Conservation (phyloP, 352 stramenopile species). For the Phytopythium aichiense region DNA sequence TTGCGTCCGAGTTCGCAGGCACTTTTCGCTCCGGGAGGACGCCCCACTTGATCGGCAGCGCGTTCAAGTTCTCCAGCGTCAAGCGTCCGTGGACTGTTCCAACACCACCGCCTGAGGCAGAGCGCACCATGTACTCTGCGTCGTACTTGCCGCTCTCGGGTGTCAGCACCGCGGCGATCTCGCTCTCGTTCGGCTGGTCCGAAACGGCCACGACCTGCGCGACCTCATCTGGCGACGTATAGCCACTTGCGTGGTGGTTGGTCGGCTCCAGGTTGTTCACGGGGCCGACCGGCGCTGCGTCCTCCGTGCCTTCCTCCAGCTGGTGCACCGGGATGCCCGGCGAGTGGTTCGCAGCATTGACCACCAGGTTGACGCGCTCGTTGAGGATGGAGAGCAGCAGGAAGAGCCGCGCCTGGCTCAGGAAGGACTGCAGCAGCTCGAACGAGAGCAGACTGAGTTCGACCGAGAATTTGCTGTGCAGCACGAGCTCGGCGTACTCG, state of each 20-base stretch:
- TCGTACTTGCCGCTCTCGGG: constrained; percentile 49
- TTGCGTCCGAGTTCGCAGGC: constrained; percentile 13
- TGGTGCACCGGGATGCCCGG: constrained; percentile 61
- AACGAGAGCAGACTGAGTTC: constrained; percentile 82
- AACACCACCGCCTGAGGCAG: constrained; percentile 25
- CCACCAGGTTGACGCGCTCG: constrained; percentile 68
- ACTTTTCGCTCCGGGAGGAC: constrained; percentile 61
- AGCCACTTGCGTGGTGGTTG: constrained; percentile 27
- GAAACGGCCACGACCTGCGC: constrained; percentile 42
- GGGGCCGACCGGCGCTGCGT: constrained; percentile 11
- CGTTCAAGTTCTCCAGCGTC: constrained; percentile 64
- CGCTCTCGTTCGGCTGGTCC: constrained; percentile 61
- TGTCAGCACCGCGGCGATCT: constrained; percentile 55
- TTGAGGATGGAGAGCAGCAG: constrained; percentile 75
- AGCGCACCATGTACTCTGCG: constrained; percentile 68
- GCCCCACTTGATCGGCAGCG: constrained; percentile 66
- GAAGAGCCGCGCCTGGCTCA: constrained; percentile 76
- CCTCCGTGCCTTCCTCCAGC: constrained; percentile 39
- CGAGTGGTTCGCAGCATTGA: constrained; percentile 55
- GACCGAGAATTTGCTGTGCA: constrained; percentile 83
- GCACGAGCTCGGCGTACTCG: constrained; percentile 74
- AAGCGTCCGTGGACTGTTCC: constrained; percentile 21
- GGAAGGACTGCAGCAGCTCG: constrained; percentile 75
- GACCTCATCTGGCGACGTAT: constrained; percentile 58
- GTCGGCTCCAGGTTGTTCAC: constrained; percentile 40